Evolutionary conservation across 2,329 filamentous ascomycete genomes (phyloP), one percentile per base, ranked within the genome.

Genomic region (Arthroderma uncinatum): DNA sequence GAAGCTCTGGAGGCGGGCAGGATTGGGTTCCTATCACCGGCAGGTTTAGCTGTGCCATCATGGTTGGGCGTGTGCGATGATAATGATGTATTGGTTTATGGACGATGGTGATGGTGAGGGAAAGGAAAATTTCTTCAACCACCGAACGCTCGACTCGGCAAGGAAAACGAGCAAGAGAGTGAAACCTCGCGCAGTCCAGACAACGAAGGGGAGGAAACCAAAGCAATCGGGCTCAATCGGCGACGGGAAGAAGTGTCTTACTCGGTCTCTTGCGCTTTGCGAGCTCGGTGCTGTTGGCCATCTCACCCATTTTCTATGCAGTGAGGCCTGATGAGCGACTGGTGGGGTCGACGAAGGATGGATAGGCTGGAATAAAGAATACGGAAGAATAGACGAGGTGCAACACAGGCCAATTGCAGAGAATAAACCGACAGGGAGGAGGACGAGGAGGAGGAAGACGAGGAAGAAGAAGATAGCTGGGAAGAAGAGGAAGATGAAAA

Each of bases 1-100:
- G 93, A 19, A 98, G 82, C 62, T 86, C 82, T 19, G 93, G 93
- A 56, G 92, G 91, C 59, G 93, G 93, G 60, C 95, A 86, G 57
- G 93, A 97, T 73, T 97, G 93, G 54, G 93, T 97, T 73, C 89
- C 87, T 89, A 76, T 21, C 52, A 30, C 54, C 54, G 69, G 60
- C 64, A 64, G 57, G 61, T 60, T 61, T 57, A 54, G 28, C n/a
- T 55, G 25, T 16, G 25, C 23, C 37, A 44, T 55, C 39, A 7
- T 23, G 28, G 39, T 19, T 30, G 36, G 16, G n/a, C 19, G 23
- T 28, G 53, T 40, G 28, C 16, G 23, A 37, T 14, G 44, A 4
- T 30, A 28, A 19, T 54, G n/a, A 28, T 37, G 36, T 21, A 39
- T 28, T 19, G n/a, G 2, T 16, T 21, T 16, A 5, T 25, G 28